Conservation (phyloP, 2,329 filamentous ascomycete species). For the Aspergillus quadricinctus region DNA sequence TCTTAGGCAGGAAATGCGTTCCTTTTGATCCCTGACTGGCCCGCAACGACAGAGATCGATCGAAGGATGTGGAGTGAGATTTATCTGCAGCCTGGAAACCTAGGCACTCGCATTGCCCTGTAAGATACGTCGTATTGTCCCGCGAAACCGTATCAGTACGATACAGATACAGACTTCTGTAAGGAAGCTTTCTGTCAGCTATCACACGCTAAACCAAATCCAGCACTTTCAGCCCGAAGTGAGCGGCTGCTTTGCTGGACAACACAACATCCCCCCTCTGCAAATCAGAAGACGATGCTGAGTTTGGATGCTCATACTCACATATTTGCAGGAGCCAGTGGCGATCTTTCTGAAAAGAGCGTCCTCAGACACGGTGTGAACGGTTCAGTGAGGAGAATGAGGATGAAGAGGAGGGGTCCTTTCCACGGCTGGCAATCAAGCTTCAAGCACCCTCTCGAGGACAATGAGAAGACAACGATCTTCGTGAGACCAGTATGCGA, state of each 20-base stretch:
- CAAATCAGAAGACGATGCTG: slow-evolving; percentile 5
- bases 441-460: not conserved
- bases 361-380: not conserved
- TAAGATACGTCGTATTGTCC: slow-evolving; percentile 7
- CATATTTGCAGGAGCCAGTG: not conserved
- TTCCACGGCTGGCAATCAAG: not conserved
- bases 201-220: slow-evolving; percentile 10
- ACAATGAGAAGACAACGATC: not conserved
- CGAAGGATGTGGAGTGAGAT: slow-evolving; percentile 7
- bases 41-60: slow-evolving; percentile 1
- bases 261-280: not conserved
- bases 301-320: not conserved
- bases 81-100: slow-evolving; percentile 8
- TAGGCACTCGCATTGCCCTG: not conserved
- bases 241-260: slow-evolving; percentile 11
- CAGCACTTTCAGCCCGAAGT: slow-evolving; percentile 10
- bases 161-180: slow-evolving; percentile 1
- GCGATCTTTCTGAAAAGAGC: not conserved
- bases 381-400: not conserved
- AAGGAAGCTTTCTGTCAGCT: slow-evolving; percentile 8
- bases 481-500: not conserved
- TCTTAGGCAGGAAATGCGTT: not conserved
- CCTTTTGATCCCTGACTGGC: slow-evolving; percentile 6
- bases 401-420: not conserved
- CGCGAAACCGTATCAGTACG: slow-evolving; percentile 9